Percentiles rank a stretch among this genome's conserved stretches.
phyloP scores from a whole-genome alignment of 2,329 filamentous ascomycete genomes.

The Leptographium lundbergii region DNA sequence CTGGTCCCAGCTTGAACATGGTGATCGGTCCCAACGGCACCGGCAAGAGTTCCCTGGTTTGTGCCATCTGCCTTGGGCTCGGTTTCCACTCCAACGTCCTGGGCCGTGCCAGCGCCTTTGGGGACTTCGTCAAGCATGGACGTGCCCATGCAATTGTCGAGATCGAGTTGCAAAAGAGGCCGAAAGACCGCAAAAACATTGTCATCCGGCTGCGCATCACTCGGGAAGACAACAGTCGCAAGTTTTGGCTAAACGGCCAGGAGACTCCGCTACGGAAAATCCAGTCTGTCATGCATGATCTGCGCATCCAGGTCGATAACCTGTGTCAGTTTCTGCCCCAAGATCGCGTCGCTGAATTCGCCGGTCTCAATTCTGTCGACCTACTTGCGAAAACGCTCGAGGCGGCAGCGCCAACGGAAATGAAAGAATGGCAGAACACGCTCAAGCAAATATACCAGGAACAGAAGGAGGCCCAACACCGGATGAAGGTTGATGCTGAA shows the following conservation, averaged over 20 bases:
- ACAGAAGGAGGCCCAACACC: slow-evolving; percentile 50
- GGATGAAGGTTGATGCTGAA: slow-evolving; percentile 47
- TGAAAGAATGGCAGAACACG: slow-evolving; percentile 64
- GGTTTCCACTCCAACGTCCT: slow-evolving; percentile 74
- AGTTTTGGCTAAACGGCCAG: slow-evolving; percentile 65
- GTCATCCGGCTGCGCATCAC: slow-evolving; percentile 66
- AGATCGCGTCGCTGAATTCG: slow-evolving; percentile 91
- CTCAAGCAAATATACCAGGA: slow-evolving; percentile 59
- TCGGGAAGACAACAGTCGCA: slow-evolving; percentile 67
- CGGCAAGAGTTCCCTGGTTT: slow-evolving; percentile 93
- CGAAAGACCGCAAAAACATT: slow-evolving; percentile 49
- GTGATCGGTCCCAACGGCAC: slow-evolving; percentile 98
- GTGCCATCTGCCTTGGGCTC: slow-evolving; percentile 86
- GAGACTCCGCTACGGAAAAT: slow-evolving; percentile 51
- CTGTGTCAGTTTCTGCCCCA: slow-evolving; percentile 95
- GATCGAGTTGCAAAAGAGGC: slow-evolving; percentile 68
- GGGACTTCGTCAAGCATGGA: slow-evolving; percentile 90
- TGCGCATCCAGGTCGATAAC: slow-evolving; percentile 94
- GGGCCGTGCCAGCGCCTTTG: slow-evolving; percentile 71
- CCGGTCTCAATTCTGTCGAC: slow-evolving; percentile 67
- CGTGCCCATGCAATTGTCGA: slow-evolving; percentile 68
- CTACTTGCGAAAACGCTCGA: slow-evolving; percentile 76
- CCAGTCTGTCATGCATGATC: slow-evolving; percentile 50
- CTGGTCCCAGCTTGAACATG: slow-evolving; percentile 93
- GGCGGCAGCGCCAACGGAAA: slow-evolving; percentile 71